Evolutionary conservation across 768 basidiomycete genomes (phyloP).

Genomic region (Mycena filopes): DNA sequence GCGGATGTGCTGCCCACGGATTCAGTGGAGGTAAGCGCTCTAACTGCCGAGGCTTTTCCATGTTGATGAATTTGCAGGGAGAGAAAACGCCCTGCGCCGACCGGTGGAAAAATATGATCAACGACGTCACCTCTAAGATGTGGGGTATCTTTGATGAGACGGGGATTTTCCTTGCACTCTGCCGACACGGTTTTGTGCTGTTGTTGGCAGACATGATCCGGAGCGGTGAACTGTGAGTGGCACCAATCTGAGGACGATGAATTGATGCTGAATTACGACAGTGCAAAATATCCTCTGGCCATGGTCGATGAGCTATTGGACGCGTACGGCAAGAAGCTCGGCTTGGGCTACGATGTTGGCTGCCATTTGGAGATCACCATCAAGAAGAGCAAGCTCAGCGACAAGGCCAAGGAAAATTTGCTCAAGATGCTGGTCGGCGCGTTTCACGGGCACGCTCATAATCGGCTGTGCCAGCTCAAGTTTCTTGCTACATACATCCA

Average conservation of each 20-base stretch:
- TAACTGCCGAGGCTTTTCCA: too few relatives aligned
- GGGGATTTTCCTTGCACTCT: constrained; percentile 37
- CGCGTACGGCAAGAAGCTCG: constrained; percentile 31
- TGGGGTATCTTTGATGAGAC: constrained; percentile 37
- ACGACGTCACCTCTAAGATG: constrained; percentile 27
- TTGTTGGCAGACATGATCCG: constrained; percentile 36
- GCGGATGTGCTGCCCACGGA: too few relatives aligned
- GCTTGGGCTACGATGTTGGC: neutral
- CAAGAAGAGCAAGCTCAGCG: neutral
- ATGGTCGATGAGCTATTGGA: neutral
- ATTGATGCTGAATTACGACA: neutral
- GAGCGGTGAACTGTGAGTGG: constrained; percentile 27
- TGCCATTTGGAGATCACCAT: neutral
- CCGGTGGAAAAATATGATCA: constrained; percentile 23
- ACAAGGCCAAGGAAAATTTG: neutral
- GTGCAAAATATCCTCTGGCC: constrained; percentile 5
- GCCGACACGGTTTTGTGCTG: constrained; percentile 37
- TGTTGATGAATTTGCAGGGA: too few relatives aligned
- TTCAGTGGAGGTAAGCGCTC: too few relatives aligned
- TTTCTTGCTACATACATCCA: constrained; percentile 20
- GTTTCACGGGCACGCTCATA: constrained; percentile 27
- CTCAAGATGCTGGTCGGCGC: neutral
- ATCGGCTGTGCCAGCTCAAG: constrained; percentile 19
- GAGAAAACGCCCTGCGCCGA: constrained; percentile 3
- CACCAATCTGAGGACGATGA: neutral